phyloP scores from a whole-genome alignment of 2,329 filamentous ascomycete species.

The Didymella sp. region DNA sequence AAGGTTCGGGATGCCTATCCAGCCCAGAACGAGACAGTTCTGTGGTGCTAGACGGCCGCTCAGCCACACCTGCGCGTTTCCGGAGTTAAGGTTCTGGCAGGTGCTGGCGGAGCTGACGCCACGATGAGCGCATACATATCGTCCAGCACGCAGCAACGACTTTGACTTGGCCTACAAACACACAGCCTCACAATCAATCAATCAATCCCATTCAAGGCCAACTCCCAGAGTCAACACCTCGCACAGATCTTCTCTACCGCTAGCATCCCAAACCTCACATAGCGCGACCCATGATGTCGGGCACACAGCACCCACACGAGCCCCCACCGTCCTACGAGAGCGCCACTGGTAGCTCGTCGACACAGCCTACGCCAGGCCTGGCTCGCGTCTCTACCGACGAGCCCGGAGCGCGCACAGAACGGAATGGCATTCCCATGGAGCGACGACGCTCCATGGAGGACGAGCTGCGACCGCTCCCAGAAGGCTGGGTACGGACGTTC shows the following conservation, averaged over 20 bases:
- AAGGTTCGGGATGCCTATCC: background rate
- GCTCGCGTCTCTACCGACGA: constrained; percentile 42
- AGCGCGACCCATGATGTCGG: constrained; percentile 10
- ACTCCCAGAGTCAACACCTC: background rate
- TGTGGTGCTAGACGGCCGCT: background rate
- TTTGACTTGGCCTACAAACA: background rate
- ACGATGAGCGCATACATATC: constrained; percentile 17
- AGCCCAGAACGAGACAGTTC: background rate
- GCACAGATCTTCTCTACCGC: too few relatives aligned
- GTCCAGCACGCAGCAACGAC: constrained; percentile 6
- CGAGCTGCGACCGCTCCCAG: constrained; percentile 61
- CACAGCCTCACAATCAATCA: background rate
- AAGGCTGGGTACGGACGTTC: constrained; percentile 65
- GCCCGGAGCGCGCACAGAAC: constrained; percentile 42
- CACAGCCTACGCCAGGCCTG: constrained; percentile 31
- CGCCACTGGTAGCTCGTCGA: constrained; percentile 35
- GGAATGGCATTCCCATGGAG: constrained; percentile 62
- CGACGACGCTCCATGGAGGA: constrained; percentile 68
- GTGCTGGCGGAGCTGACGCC: constrained; percentile 8
- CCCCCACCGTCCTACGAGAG: constrained; percentile 46
- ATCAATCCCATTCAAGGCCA: background rate
- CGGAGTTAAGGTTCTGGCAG: constrained; percentile 5
- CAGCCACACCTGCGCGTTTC: constrained; percentile 7
- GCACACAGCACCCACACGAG: constrained; percentile 28
- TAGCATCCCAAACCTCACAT: background rate